Percentiles rank a stretch among this genome's conserved stretches.
phyloP scores from a whole-genome alignment of 2,329 filamentous ascomycete species.

The Ophiostoma pallidulum region DNA sequence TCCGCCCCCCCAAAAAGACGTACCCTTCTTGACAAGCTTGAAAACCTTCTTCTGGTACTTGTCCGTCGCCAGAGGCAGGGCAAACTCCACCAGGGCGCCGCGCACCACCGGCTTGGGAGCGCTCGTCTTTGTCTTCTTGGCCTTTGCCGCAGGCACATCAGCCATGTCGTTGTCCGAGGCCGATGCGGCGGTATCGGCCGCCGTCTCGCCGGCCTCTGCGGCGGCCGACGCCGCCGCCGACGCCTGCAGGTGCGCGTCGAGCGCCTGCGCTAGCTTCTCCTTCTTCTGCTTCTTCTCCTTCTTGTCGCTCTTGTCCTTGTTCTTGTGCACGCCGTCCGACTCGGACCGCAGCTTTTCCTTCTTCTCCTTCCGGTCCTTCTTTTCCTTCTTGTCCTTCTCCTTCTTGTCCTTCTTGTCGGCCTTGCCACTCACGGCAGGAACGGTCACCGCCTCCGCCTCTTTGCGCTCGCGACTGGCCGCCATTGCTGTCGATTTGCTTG shows the following conservation, averaged over 20 bases:
- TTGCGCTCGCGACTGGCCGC: slow-evolving; percentile 15
- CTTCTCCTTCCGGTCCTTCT: slow-evolving; percentile 46
- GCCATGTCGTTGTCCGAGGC: slow-evolving; percentile 34
- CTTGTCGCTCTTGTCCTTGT: slow-evolving; percentile 48
- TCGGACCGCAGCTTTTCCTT: slow-evolving; percentile 47
- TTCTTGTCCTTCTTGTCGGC: slow-evolving; percentile 16
- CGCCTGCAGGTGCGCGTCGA: slow-evolving; percentile 57
- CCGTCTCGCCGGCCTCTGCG: slow-evolving; percentile 14
- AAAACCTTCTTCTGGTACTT: slow-evolving; percentile 63
- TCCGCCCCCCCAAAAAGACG: too few relatives aligned
- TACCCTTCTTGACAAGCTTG: slow-evolving; percentile 54
- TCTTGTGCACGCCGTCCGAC: slow-evolving; percentile 42
- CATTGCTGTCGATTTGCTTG: too few relatives aligned
- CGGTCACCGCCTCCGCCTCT: slow-evolving; percentile 16
- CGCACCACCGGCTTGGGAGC: slow-evolving; percentile 27
- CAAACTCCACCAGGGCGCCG: slow-evolving; percentile 64
- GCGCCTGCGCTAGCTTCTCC: slow-evolving; percentile 56
- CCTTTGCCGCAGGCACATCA: slow-evolving; percentile 34
- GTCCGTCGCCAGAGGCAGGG: slow-evolving; percentile 68
- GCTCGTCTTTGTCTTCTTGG: slow-evolving; percentile 22
- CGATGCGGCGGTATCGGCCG: slow-evolving; percentile 11
- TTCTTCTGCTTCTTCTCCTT: slow-evolving; percentile 64
- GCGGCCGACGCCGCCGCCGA: slow-evolving; percentile 39
- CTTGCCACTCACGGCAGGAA: not conserved
- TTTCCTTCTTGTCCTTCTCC: slow-evolving; percentile 18